These are phyloP conservation scores for Chaetomium sp. DNA, from an alignment of 2,329 filamentous ascomycete genomes.

Conservation along the genomic window DNA sequence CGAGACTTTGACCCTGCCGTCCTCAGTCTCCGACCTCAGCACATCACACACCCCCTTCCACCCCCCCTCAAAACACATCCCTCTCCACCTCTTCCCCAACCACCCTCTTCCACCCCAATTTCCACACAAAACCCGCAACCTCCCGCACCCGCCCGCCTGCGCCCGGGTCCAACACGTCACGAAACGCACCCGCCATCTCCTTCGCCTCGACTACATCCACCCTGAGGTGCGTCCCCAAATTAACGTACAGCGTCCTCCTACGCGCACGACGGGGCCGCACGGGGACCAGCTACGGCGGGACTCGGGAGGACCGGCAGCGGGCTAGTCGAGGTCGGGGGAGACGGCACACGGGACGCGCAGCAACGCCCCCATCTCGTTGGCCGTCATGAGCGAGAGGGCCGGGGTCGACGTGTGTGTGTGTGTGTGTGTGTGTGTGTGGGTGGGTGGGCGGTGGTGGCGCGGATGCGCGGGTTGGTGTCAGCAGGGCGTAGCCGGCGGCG, in stretches of 20 bases:
- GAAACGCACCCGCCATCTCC: neutral
- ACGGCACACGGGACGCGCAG: neutral
- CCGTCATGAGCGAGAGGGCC: neutral
- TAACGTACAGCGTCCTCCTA: neutral
- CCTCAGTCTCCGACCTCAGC: neutral
- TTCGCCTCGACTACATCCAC: neutral
- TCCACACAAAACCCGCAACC: constrained; percentile 1
- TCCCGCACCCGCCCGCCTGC: neutral
- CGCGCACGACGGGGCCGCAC: neutral
- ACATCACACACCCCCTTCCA: neutral
- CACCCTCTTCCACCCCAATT: neutral
- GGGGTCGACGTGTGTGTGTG: too few relatives aligned
- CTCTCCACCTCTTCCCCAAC: neutral
- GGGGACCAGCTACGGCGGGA: neutral
- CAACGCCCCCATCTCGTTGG: neutral
- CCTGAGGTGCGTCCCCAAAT: neutral
- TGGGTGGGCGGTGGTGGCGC: neutral
- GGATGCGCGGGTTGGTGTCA: neutral
- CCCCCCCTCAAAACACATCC: neutral
- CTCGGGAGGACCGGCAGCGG: neutral
- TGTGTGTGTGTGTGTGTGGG: neutral
- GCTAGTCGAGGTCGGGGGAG: neutral
- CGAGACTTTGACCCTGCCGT: neutral
- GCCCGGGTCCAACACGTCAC: neutral
- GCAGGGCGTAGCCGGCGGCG: neutral